Base-by-base conservation (phyloP, 805 yeast species). In the Ogataea paradorogensis region DNA sequence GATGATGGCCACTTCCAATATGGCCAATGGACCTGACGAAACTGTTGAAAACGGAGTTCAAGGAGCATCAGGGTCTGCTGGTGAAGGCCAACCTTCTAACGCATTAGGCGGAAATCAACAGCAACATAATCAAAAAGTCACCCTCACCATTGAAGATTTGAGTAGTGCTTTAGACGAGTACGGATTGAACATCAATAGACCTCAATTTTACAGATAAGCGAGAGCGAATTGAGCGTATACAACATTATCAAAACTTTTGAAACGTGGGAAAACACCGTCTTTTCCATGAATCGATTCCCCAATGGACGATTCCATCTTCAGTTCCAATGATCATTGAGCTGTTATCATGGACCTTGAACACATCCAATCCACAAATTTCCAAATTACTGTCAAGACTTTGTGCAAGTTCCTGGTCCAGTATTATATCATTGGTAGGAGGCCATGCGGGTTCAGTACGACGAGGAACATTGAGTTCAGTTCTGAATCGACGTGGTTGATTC, bases 111-210 rank as follows among this genome's bases (percentile, higher is more conserved):
- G 45, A 14, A 46, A 45, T 13, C 50, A 44, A 21, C 46, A 45
- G 29, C 59, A 56, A 28, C 53, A 45, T 28, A 57, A 59, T 34
- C 61, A 57, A 34, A 90, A 88, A 58, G 83, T 88, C 27, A 91
- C 89, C 5, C 73, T 93, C 44, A 90, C 97, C 0, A 86, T 89
- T 78, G 95, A 89, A 47, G 98, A 93, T 58, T 70, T 93, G 55
- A 82, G 95, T 52, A 84, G 88, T 59, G 98, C 98, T 1, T 70
- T 95, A 45, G 78, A 88, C 31, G 99, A 93, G 58, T 93, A 93
- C 57, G 69, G 69, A 2, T 47, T 93, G 50, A 90, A 93, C 55
- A 79, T 93, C 4, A 77, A 82, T 47, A 76, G 96, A 53, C 98
- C 99, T 0, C 98, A 89, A 50, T 93, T 90, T 62, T 93, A 93